Conservation (phyloP, 1,284 basidiomycete species). For the Pisolithus thermaeus region DNA sequence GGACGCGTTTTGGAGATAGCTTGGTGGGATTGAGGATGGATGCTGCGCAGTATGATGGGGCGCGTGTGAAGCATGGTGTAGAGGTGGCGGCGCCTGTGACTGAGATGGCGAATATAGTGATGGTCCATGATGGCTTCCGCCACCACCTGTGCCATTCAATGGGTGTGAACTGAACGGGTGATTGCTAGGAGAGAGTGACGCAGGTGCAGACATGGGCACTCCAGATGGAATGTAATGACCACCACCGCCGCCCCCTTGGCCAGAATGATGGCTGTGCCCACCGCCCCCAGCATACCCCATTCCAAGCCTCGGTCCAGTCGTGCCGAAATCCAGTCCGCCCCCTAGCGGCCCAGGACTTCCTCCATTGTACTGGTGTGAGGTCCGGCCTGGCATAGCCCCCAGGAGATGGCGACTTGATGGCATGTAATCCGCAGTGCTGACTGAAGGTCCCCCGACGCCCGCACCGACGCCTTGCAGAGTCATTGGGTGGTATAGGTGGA, state of each 20-base stretch:
- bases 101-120: conserved; percentile 9
- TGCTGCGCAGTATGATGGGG: conserved; percentile 22
- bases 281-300: conserved; percentile 21
- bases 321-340: conserved; percentile 15
- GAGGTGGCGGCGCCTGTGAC: conserved; percentile 4
- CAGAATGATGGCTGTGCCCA: conserved; percentile 29
- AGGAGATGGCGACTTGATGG: conserved; percentile 27
- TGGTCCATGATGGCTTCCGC: conserved; percentile 1
- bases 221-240: conserved; percentile 38
- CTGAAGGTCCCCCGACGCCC: not conserved
- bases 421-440: conserved; percentile 17
- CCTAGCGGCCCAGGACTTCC: conserved; percentile 9
- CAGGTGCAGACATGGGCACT: conserved; percentile 48
- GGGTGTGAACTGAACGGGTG: conserved; percentile 39
- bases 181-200: conserved; percentile 36
- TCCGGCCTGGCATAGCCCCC: conserved; percentile 21
- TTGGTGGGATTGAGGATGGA: conserved; percentile 23
- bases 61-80: not conserved
- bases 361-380: conserved; percentile 26
- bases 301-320: conserved; percentile 25
- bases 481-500: conserved; percentile 71
- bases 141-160: conserved; percentile 10
- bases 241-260: conserved; percentile 28
- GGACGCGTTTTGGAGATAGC: conserved; percentile 25
- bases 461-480: conserved; percentile 49